Base-by-base conservation (phyloP, 352 stramenopile species). In the Pythium biforme region DNA sequence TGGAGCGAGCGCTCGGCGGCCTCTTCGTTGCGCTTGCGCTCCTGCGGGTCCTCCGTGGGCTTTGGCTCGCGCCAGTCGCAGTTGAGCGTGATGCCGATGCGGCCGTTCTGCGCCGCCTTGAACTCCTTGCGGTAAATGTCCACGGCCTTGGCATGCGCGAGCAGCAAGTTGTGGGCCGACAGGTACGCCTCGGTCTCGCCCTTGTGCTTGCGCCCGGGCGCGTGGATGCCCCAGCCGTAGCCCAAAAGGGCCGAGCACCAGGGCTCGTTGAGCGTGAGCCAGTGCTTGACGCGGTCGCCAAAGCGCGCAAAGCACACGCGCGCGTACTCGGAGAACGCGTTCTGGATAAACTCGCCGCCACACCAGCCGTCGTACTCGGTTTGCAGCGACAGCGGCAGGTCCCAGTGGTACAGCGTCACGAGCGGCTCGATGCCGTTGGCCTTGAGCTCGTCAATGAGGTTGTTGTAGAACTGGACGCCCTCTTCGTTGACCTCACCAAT, bases 321-420 rank as follows among this genome's bases (percentile, higher is more conserved):
- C 43, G 93, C 87, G 70, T 97, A 99, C 17, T 90, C 66, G 9
- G 72, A 75, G 62, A 93, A 97, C 43, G 81, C 68, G 19, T 73
- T 33, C 23, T 91, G 63, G 33, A 89, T 81, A 96, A 90, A 40
- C 4, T 79, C 67, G 11, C 60, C 43, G 27, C 59, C 75, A 82
- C 20, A 5, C 74, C 75, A 90, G 37, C 92, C 94, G 50, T 65
- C 55, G 48, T 91, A 87, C 50, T 86, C 72, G 23, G 86, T 76
- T 46, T 69, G 62, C 6, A 98, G 66, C 25, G 47, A 65, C 48
- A 93, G 73, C 9, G 96, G 96, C 15, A 98, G 69, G 92, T 98
- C 96, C 94, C 94, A 98, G 74, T 99, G 96, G 71, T 97, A 98
- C 7, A 99, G 68, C 26, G 95, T 98, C 11, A 98, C 82, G 48